Evolutionary conservation across 768 basidiomycete species (phyloP), one percentile per base, ranked within the genome.

Genomic region (Amanita fuliginea): DNA sequence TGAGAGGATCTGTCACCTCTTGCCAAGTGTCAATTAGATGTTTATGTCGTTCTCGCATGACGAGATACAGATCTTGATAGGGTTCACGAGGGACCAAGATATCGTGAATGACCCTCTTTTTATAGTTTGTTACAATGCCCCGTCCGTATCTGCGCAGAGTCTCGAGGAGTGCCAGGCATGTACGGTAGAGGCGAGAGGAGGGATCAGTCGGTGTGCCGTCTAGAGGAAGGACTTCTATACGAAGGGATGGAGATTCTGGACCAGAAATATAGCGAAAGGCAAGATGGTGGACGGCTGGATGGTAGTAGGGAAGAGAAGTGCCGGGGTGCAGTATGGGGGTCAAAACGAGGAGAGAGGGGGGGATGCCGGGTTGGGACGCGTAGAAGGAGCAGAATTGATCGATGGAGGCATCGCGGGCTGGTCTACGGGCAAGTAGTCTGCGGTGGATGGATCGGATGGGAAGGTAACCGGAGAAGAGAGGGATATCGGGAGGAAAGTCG

Each of bases 1-100:
- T 94, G 37, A 83, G 59, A 0, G 91, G 89, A 62, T 94, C 89
- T 0, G 91, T 94, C 5, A 72, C 76, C 56, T 92, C 87, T 41
- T 73, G 72, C 91, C 91, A 94, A 4, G 73, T 73, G 56, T 76
- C 67, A 3, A 90, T 76, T 8, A 91, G 66, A 58, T 82, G 76
- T 56, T 84, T 86, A 65, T 96, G 81, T 9, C 87, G 72, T 57
- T 90, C 88, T 49, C 94, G 78, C 77, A 97, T 83, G 7, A 80
- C 57, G 21, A 93, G 77, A 56, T 97, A 98, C 8, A 94, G 64
- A 62, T 98, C 95, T 57, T 97, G 95, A 58, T 94, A 97, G 1
- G 63, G 57, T 49, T 91, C 87, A 14, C 86, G 70, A 0, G 79
- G 73, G 3, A 95, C 75, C 19, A 97, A 54, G 26, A 77, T 72